Percentiles rank a stretch among this genome's conserved stretches.
These are phyloP conservation scores for Mucuna pruriens DNA, from an alignment of 306 rosid species.

Conservation along the genomic window DNA sequence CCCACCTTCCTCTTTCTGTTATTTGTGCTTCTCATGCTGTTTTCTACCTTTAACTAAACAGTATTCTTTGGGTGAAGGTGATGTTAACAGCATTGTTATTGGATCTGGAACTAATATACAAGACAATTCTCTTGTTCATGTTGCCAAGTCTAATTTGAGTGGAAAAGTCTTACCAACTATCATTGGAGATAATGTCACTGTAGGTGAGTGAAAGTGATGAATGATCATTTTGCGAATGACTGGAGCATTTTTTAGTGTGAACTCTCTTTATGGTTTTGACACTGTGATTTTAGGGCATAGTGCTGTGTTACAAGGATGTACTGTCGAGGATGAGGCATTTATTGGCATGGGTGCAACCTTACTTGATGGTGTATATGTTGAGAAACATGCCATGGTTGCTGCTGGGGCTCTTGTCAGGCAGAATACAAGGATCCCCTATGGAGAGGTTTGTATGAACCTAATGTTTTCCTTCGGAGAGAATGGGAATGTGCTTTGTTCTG, in stretches of 20 bases:
- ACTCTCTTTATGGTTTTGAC: conserved; percentile 33
- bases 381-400: conserved; percentile 94
- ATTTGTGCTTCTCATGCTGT: conserved; percentile 6
- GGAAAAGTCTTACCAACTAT: conserved; percentile 92
- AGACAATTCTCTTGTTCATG: conserved; percentile 95
- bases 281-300: conserved; percentile 68
- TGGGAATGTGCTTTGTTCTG: conserved; percentile 2
- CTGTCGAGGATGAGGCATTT: conserved; percentile 96
- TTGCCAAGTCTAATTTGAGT: conserved; percentile 82
- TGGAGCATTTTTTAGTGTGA: conserved; percentile 23
- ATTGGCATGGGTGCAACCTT: conserved; percentile 95
- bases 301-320: conserved; percentile 92
- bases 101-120: conserved; percentile 95
- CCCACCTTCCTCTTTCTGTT: not conserved
- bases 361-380: conserved; percentile 91
- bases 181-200: conserved; percentile 91
- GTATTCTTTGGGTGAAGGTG: conserved; percentile 47
- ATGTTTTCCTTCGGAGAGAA: not conserved
- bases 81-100: conserved; percentile 53
- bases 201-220: conserved; percentile 66
- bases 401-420: conserved; percentile 97
- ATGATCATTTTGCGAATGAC: conserved; percentile 32
- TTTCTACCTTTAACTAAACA: conserved; percentile 14
- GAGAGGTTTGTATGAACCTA: conserved; percentile 75
- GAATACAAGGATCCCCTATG: conserved; percentile 88